phyloP scores from a whole-genome alignment of 225 moss, liverwort and hornwort species.

The Bryoerythrophyllum caledonicum region DNA sequence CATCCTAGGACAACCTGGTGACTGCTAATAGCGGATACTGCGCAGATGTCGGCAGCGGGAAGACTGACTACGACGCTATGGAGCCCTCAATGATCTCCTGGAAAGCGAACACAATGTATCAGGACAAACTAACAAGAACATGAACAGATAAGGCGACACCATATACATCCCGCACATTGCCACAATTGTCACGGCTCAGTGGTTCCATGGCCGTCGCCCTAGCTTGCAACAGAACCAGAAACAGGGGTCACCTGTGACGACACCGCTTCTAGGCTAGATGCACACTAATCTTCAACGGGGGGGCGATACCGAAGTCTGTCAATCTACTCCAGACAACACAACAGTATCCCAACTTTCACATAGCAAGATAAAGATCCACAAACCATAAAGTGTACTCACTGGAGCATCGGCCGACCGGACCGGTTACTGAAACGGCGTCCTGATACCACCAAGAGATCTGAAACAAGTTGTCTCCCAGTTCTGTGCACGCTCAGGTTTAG shows the following conservation, averaged over 20 bases:
- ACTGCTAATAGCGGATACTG: neutral
- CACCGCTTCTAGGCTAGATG: neutral
- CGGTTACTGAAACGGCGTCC: neutral
- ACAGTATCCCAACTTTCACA: neutral
- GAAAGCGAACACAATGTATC: neutral
- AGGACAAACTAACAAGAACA: neutral
- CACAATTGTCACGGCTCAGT: neutral
- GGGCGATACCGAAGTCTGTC: neutral
- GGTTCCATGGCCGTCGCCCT: neutral
- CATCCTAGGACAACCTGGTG: slow-evolving; percentile 7
- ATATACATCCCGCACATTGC: neutral
- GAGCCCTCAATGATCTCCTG: slow-evolving; percentile 8
- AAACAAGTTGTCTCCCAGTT: neutral
- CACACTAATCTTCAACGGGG: neutral
- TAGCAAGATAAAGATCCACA: neutral
- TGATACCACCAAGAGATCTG: neutral
- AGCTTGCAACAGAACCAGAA: neutral
- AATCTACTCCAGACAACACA: neutral
- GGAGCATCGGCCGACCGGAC: neutral
- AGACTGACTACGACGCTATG: neutral
- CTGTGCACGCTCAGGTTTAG: too few relatives aligned
- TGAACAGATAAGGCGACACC: neutral
- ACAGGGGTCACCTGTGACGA: neutral
- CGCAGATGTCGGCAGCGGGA: neutral
- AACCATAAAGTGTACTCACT: neutral